Conservation (phyloP, 2,329 filamentous ascomycete genomes). For the Aureobasidium sp. region DNA sequence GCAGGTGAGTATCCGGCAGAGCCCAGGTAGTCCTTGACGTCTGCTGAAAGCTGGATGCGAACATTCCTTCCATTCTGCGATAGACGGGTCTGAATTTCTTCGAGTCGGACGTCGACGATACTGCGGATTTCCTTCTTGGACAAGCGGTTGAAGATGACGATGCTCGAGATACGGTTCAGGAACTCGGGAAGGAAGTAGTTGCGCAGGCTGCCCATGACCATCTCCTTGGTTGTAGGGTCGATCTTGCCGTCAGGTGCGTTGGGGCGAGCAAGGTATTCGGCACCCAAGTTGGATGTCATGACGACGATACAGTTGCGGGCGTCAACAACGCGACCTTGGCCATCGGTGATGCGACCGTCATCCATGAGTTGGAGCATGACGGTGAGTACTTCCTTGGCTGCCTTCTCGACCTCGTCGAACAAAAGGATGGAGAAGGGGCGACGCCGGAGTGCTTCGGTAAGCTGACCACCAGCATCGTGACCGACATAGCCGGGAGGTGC, state of each 20-base stretch:
- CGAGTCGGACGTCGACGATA: slow-evolving; percentile 86
- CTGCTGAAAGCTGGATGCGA: slow-evolving; percentile 69
- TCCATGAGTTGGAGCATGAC: slow-evolving; percentile 99
- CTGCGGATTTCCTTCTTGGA: slow-evolving; percentile 82
- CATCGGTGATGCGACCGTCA: slow-evolving; percentile 95
- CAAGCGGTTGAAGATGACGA: slow-evolving; percentile 97
- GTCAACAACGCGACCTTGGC: slow-evolving; percentile 89
- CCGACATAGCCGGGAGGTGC: slow-evolving; percentile 95
- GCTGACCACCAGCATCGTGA: slow-evolving; percentile 89
- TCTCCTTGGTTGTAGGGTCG: slow-evolving; percentile 74
- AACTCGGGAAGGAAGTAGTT: slow-evolving; percentile 98
- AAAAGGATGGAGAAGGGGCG: slow-evolving; percentile 96
- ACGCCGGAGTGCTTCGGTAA: slow-evolving; percentile 88
- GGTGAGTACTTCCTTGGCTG: slow-evolving; percentile 93
- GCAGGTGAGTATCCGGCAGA: slow-evolving; percentile 88
- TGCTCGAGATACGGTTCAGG: slow-evolving; percentile 93
- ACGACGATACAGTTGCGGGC: slow-evolving; percentile 98
- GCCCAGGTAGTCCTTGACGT: slow-evolving; percentile 90
- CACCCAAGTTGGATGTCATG: slow-evolving; percentile 96
- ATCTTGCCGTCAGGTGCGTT: slow-evolving; percentile 74
- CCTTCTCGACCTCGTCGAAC: slow-evolving; percentile 98
- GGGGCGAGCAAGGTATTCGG: slow-evolving; percentile 81
- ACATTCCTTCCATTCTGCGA: slow-evolving; percentile 78
- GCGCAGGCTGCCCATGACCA: slow-evolving; percentile 84
- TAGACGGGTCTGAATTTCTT: slow-evolving; percentile 89